Evolutionary conservation across 2,329 filamentous ascomycete genomes (phyloP), one percentile per base, ranked within the genome.

Genomic region (Coniochaeta pulveracea): DNA sequence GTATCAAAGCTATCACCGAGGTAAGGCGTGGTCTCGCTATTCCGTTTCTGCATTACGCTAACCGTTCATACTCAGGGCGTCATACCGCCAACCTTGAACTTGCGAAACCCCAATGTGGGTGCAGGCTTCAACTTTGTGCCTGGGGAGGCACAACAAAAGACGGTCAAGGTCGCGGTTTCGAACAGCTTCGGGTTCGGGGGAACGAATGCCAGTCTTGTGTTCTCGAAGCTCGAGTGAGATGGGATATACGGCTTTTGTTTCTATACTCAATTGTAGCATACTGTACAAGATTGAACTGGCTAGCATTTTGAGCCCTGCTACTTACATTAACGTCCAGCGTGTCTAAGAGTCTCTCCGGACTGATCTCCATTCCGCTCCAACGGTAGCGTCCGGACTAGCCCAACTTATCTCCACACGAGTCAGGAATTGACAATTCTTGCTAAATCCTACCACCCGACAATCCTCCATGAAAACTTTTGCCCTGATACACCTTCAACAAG

Each of bases 161-260:
- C 64, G 3, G 73, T 96, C 9, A 61, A 75, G 37, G 79, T 89
- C 15, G 84, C 83, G 5, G 47, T 98, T 37, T 91, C 85, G 4
- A 98, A 98, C 50, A 96, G 89, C 52, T 98, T 98, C 59, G 91
- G 91, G 0, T 98, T 98, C 60, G 91, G 91, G 9, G 91, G 91
- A 11, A 96, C 89, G 2, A 98, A 98, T 60, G 88, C 89, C 26
- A 86, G 77, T 34, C 61, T 98, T 23, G 86, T 86, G 34, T 89
- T 96, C 47, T 69, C 69, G 6, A 68, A 61, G 42, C 37, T 47
- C n/a, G 36, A 47, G 1, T 47, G 41, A 17, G 6, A 10, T 11
- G 5, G 15, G 26, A 33, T n/a, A n/a, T n/a, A n/a, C n/a, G n/a
- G n/a, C n/a, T n/a, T n/a, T n/a, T n/a, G n/a, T n/a, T n/a, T n/a